A percentile compares a stretch with the other conserved stretches of the same genome.
Evolutionary conservation across 345 rosid species (phyloP).

Genomic region (Hypericum perforatum): DNA sequence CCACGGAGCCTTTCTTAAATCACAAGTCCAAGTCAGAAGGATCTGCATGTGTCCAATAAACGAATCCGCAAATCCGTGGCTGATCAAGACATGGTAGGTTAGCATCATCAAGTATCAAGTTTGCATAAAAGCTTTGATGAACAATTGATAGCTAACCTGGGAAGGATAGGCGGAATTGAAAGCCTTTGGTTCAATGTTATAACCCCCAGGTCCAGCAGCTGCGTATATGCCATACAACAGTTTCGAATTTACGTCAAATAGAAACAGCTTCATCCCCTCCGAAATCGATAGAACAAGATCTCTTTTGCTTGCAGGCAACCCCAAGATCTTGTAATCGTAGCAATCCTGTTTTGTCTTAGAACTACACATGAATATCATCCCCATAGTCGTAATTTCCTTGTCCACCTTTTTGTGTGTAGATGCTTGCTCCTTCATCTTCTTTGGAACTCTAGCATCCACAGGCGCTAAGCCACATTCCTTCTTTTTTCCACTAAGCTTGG

Average conservation of each 20-base stretch:
- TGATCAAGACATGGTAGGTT: not conserved
- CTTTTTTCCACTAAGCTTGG: not conserved
- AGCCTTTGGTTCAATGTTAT: constrained; percentile 22
- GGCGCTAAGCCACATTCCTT: constrained; percentile 5
- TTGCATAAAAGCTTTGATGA: not conserved
- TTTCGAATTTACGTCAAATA: constrained; percentile 21
- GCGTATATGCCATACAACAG: constrained; percentile 22
- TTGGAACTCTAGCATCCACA: constrained; percentile 1
- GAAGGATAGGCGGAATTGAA: constrained; percentile 22
- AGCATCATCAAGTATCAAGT: not conserved
- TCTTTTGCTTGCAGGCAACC: constrained; percentile 24
- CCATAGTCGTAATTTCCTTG: not conserved
- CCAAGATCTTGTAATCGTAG: constrained; percentile 21
- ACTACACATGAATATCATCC: constrained; percentile 32
- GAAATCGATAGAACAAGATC: constrained; percentile 16
- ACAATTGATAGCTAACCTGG: constrained; percentile 17
- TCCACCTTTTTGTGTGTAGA: constrained; percentile 6
- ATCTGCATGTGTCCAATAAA: too few relatives aligned
- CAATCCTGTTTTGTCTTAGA: constrained; percentile 26
- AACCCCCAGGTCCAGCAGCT: constrained; percentile 29
- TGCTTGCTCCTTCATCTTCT: constrained; percentile 7
- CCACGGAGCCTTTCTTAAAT: too few relatives aligned
- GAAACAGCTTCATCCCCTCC: constrained; percentile 26
- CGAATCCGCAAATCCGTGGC: not conserved
- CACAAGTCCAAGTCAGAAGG: too few relatives aligned